Base-by-base conservation (phyloP, 1,284 basidiomycete genomes). In the Xerocomus nothofagi region DNA sequence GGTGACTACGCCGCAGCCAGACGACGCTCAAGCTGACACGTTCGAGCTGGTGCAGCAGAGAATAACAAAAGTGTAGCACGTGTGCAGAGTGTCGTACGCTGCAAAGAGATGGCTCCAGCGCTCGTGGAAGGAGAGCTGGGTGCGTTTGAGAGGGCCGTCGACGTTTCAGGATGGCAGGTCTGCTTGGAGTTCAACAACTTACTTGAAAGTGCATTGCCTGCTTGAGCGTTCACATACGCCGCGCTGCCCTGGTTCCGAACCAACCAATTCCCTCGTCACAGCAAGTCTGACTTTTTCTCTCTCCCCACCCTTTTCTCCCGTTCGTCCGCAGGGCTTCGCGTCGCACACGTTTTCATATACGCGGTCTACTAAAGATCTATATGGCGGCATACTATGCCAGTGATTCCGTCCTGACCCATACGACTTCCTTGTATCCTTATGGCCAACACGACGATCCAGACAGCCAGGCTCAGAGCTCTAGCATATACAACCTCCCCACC, bases 381-480 rank as follows among this genome's bases (percentile, higher is more conserved):
- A 66, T 66, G 65, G 65, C 65, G 6, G 63, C 68, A 23, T 66
- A 63, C 60, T 66, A 69, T 33, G 61, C 55, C 40, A 47, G 24
- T 29, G 63, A 70, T 30, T 53, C 65, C 27, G 42, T 63, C 18
- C 48, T 70, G 33, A 58, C 67, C 15, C 65, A 69, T 47, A 56
- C 59, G 3, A 69, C 65, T 10, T 66, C 65, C 41, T 46, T 70
- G 41, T 66, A 65, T 29, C 68, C 68, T 32, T 66, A 66, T 54
- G 54, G 47, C 18, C 57, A 61, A 51, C 51, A 51, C 18, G 55
- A 65, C 46, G 65, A 65, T 43, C 52, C 51, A 52, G 55, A 63
- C 32, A 51, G 8, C 32, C 63, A 60, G 23, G 53, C 55, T 20
- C 61, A 61, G 41, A 54, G 53, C 47, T 60, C 67, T 20, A 56